These are phyloP conservation scores for Solanum hybrid DNA, from an alignment of 305 asterid genomes.

Conservation along the genomic window DNA sequence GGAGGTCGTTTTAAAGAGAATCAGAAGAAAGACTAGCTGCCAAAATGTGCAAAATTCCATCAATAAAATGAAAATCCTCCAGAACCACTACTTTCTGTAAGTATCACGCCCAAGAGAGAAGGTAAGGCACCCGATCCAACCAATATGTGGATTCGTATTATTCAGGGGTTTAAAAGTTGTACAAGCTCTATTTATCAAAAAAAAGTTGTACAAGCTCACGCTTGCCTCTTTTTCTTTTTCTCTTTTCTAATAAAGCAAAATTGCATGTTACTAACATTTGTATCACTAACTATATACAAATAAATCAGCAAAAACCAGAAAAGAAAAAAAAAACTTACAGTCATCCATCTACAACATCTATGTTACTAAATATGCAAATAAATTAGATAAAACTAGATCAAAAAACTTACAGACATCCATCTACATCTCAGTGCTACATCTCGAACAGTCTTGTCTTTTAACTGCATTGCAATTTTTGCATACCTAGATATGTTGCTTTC, in stretches of 20 bases:
- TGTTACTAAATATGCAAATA: not conserved
- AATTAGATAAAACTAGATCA: not conserved
- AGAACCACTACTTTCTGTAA: not conserved
- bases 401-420: constrained; percentile 87
- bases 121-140: not conserved
- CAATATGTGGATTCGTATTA: not conserved
- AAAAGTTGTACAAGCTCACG: not conserved
- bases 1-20: not conserved
- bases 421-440: constrained; percentile 94
- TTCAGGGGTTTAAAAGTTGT: not conserved
- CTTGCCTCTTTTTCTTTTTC: not conserved
- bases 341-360: not conserved
- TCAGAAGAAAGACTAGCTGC: not conserved
- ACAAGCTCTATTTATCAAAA: not conserved
- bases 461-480: constrained; percentile 74
- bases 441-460: constrained; percentile 88
- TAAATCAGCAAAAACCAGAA: not conserved
- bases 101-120: not conserved
- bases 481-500: constrained; percentile 47
- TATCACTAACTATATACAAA: not conserved
- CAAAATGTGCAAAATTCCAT: not conserved
- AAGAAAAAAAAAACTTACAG: not conserved
- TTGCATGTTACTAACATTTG: not conserved
- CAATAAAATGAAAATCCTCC: not conserved
- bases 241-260: not conserved